Conservation (phyloP, 805 yeast species). For the Lipomyces anomalus region DNA sequence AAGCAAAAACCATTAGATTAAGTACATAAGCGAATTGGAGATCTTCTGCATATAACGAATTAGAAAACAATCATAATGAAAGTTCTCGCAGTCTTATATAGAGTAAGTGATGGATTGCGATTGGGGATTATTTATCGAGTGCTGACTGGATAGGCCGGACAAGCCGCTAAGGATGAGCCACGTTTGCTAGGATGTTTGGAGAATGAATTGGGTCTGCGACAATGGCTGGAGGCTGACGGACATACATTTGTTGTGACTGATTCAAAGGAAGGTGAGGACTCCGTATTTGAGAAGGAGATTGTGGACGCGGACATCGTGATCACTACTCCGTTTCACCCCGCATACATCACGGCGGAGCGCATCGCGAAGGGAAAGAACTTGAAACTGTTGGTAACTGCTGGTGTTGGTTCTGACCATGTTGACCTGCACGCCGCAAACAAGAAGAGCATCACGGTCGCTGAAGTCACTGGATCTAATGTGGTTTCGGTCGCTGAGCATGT, state of each 20-base stretch:
- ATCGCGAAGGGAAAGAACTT: constrained; percentile 64
- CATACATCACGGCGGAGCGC: constrained; percentile 62
- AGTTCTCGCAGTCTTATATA: constrained; percentile 36
- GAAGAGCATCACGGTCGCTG: constrained; percentile 59
- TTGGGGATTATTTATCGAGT: too few relatives aligned
- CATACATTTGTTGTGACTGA: constrained; percentile 61
- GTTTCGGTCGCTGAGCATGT: constrained; percentile 78
- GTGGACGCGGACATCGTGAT: constrained; percentile 69
- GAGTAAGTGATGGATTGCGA: too few relatives aligned
- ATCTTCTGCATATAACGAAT: too few relatives aligned
- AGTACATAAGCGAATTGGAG: too few relatives aligned
- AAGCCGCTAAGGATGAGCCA: constrained; percentile 55
- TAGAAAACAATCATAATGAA: too few relatives aligned
- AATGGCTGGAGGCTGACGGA: constrained; percentile 60
- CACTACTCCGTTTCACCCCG: constrained; percentile 81
- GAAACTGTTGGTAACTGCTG: constrained; percentile 69
- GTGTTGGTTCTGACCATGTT: constrained; percentile 79
- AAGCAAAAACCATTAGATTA: too few relatives aligned
- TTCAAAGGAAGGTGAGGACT: constrained; percentile 58
- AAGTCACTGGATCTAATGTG: constrained; percentile 79
- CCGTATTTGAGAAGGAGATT: constrained; percentile 58
- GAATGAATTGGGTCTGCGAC: constrained; percentile 66
- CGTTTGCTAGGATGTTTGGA: constrained; percentile 64
- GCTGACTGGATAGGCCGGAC: constrained; percentile 22
- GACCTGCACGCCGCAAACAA: constrained; percentile 66